Percentiles rank a stretch among this genome's conserved stretches.
Evolutionary conservation across 352 stramenopile species (phyloP).

Genomic region (Phytophthora fragariaefolia): DNA sequence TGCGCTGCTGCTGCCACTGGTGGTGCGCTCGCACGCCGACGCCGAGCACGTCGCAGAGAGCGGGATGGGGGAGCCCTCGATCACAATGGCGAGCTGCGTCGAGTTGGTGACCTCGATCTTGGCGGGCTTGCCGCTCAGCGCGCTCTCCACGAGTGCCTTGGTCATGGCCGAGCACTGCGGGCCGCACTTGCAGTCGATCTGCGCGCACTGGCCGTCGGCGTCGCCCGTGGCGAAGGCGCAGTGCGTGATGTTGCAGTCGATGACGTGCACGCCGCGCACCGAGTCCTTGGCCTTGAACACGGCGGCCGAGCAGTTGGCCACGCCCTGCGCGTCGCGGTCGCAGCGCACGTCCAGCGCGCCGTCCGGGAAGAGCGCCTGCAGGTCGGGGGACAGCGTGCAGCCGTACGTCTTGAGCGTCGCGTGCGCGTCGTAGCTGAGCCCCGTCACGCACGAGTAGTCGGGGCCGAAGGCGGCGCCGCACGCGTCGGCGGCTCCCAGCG

Average conservation of each 20-base stretch:
- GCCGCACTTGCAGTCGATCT: slow-evolving; percentile 75
- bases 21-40: slow-evolving; percentile 62
- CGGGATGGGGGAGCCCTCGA: slow-evolving; percentile 74
- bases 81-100: slow-evolving; percentile 65
- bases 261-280: slow-evolving; percentile 59
- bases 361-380: slow-evolving; percentile 72
- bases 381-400: slow-evolving; percentile 55
- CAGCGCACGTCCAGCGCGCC: slow-evolving; percentile 69
- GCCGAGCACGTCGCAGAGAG: slow-evolving; percentile 68
- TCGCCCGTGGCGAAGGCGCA: slow-evolving; percentile 58
- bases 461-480: slow-evolving; percentile 47
- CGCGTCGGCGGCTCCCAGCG: slow-evolving; percentile 10
- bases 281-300: slow-evolving; percentile 69
- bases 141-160: slow-evolving; percentile 69
- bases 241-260: slow-evolving; percentile 69
- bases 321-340: slow-evolving; percentile 45
- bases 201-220: slow-evolving; percentile 46
- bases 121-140: slow-evolving; percentile 71
- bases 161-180: slow-evolving; percentile 62
- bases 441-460: slow-evolving; percentile 52
- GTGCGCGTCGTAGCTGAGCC: slow-evolving; percentile 56
- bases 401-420: slow-evolving; percentile 73
- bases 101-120: slow-evolving; percentile 54
- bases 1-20: slow-evolving; percentile 30
- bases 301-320: slow-evolving; percentile 60